Base-by-base conservation (phyloP, 2,329 filamentous ascomycete genomes). In the Xylariaceae sp. region DNA sequence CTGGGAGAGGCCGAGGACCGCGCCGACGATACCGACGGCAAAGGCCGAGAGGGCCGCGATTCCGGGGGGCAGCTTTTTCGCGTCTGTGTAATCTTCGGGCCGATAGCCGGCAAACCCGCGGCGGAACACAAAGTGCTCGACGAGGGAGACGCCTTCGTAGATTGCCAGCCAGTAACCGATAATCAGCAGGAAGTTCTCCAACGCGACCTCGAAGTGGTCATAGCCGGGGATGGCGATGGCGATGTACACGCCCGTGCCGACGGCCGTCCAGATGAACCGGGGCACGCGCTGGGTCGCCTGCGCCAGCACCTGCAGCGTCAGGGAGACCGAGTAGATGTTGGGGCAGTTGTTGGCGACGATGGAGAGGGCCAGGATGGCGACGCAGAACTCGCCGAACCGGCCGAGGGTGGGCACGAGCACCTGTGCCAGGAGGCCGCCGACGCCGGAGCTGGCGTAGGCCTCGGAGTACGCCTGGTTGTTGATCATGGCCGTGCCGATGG, bases 111-210 rank as follows among this genome's bases (percentile, higher is more conserved):
- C 38, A 48, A 83, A 74, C 3, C 77, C 76, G 16, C 74, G 70
- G 53, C 75, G 76, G 68, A 82, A 86, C 55, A 84, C 52, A 52
- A 85, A 74, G 61, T 87, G 83, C 39, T 87, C 83, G 2, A 70
- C 65, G 13, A 86, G 57, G 1, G 74, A 67, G 46, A 87, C 75
- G 32, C 74, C 81, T 47, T 78, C 74, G 63, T 87, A 88, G 51
- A 87, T 84, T 33, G 81, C 77, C 2, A 87, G 69, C 82, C 83
- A 88, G 66, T 87, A 88, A 2, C 75, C 76, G 45, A 80, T 79
- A 36, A 81, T 57, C 44, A 76, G 61, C 77, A 87, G 83, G 62
- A 87, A 85, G 60, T 84, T 82, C 56, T 82, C 73, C 11, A 87
- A 68, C 3, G 83, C 72, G 5, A 59, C 56, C 48, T 79, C 75